Conservation (phyloP, 148 eudicot species). For the Vaccinium corymbosum region DNA sequence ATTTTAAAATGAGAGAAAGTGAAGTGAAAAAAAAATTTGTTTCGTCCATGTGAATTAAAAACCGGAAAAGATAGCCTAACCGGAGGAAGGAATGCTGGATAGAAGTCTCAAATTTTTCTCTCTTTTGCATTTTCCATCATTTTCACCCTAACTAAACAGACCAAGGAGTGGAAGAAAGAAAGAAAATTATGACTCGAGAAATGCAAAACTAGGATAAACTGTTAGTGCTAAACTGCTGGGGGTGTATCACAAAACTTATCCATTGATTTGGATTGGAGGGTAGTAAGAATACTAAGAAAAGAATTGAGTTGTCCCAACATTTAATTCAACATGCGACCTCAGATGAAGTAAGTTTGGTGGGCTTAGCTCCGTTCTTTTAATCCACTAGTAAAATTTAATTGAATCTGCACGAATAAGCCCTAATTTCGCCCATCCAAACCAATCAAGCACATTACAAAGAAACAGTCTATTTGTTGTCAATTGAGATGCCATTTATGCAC, state of each 20-base stretch:
- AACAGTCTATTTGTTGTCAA: not conserved
- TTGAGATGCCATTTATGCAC: not conserved
- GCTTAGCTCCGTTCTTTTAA: not conserved
- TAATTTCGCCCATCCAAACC: not conserved
- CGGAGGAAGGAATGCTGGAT: no score
- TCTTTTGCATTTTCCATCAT: no score
- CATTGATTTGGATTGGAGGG: constrained; percentile 3
- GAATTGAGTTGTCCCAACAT: not conserved
- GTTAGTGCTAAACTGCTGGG: not conserved
- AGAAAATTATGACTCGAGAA: not conserved
- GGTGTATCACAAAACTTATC: constrained; percentile 8
- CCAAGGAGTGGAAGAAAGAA: not conserved
- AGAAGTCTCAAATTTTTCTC: no score
- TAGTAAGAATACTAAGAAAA: not conserved
- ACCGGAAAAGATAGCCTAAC: no score
- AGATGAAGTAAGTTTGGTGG: not conserved
- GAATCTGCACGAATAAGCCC: not conserved
- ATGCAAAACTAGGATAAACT: not conserved
- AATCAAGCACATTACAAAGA: not conserved
- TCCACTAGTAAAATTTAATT: not conserved
- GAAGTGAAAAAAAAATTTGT: no score
- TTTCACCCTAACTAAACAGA: no score
- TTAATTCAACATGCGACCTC: not conserved
- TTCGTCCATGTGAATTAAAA: no score
- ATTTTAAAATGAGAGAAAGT: no score